Evolutionary conservation across 208 protist genomes (phyloP).

Genomic region (Crithidia acanthocephali): DNA sequence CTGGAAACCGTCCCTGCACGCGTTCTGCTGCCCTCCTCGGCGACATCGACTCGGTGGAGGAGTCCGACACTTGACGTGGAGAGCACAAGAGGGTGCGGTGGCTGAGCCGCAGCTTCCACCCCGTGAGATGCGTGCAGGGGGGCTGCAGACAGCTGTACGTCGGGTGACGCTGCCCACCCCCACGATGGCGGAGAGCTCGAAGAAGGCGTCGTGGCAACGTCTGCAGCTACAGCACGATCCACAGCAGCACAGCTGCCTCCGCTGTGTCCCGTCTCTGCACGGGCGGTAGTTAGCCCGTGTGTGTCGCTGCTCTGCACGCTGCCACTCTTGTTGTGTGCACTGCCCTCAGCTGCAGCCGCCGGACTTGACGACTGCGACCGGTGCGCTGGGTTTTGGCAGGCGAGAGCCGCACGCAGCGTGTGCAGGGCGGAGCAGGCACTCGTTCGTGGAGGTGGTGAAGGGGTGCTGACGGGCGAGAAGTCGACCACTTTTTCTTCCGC

Average conservation of each 20-base stretch:
- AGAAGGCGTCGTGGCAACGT: neutral
- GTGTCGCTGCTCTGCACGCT: conserved; percentile 2
- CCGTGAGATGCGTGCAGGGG: neutral
- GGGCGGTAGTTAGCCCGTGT: neutral
- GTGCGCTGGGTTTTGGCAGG: neutral
- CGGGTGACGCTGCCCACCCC: neutral
- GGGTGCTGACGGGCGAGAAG: neutral
- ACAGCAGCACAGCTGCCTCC: neutral
- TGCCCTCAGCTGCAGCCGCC: neutral
- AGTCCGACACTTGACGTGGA: too few species aligned
- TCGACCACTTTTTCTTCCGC: neutral
- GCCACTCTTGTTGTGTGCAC: neutral
- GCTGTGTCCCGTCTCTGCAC: neutral
- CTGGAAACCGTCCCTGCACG: too few species aligned
- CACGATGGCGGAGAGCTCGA: neutral
- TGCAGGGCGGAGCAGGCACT: neutral
- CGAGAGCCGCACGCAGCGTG: neutral
- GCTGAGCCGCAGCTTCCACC: neutral
- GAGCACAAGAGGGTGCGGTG: too few species aligned
- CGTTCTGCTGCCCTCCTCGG: too few species aligned
- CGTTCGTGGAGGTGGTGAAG: neutral
- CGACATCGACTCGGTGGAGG: too few species aligned
- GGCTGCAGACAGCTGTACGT: neutral
- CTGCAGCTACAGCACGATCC: neutral
- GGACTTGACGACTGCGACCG: neutral